phyloP scores from a whole-genome alignment of 2,329 filamentous ascomycete genomes.

The Dichotomopilus funicola region DNA sequence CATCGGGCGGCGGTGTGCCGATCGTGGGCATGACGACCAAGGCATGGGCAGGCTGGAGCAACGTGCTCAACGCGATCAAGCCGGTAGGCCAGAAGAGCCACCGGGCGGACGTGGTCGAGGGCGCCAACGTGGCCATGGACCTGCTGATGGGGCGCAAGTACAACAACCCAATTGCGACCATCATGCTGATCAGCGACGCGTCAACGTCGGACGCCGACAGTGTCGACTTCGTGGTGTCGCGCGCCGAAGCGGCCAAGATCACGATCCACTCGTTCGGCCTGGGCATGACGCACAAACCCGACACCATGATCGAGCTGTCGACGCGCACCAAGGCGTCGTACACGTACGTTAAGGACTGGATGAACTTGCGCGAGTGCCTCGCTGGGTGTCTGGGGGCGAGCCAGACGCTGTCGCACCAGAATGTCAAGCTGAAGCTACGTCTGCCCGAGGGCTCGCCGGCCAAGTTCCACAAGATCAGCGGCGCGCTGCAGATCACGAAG shows the following conservation, averaged over 20 bases:
- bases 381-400: conserved; percentile 87
- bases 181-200: conserved; percentile 94
- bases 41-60: conserved; percentile 85
- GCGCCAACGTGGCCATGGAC: conserved; percentile 97
- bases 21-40: conserved; percentile 98
- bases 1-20: conserved; percentile 84
- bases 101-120: conserved; percentile 92
- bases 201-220: conserved; percentile 91
- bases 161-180: conserved; percentile 89
- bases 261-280: conserved; percentile 95
- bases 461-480: conserved; percentile 98
- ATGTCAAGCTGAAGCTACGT: conserved; percentile 90
- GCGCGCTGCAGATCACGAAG: conserved; percentile 92
- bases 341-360: conserved; percentile 99
- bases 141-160: conserved; percentile 95
- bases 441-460: conserved; percentile 93
- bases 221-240: conserved; percentile 94
- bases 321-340: conserved; percentile 94
- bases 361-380: conserved; percentile 97
- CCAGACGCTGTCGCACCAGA: conserved; percentile 95
- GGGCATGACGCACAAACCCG: conserved; percentile 94
- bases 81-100: conserved; percentile 95
- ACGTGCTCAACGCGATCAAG: conserved; percentile 77
- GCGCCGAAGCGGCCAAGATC: conserved; percentile 96
- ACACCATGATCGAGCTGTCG: conserved; percentile 97